Percentiles rank a stretch among this genome's conserved stretches.
Conservation (phyloP, 1,284 basidiomycete genomes). For the Xanthoconium separans region DNA sequence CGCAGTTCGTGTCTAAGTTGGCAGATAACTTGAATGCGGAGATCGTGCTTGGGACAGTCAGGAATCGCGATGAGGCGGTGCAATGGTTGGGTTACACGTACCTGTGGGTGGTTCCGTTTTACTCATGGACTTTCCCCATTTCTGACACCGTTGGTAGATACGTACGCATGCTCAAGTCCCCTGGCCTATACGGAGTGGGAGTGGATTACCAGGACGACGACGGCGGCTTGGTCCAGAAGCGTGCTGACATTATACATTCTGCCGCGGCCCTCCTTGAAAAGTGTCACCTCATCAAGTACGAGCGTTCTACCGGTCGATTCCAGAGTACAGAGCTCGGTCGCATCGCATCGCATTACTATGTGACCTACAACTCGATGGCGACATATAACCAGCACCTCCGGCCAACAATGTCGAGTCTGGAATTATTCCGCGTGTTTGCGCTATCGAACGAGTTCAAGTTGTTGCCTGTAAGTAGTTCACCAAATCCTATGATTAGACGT, state of each 20-base stretch:
- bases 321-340: constrained; percentile 90
- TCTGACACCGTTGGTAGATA: constrained; percentile 51
- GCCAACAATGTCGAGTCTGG: constrained; percentile 84
- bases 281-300: constrained; percentile 92
- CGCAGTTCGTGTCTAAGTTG: constrained; percentile 89
- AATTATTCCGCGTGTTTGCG: constrained; percentile 95
- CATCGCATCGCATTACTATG: constrained; percentile 97
- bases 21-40: constrained; percentile 98
- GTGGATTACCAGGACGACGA: constrained; percentile 92
- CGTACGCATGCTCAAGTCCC: constrained; percentile 94
- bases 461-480: constrained; percentile 64
- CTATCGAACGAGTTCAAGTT: constrained; percentile 97
- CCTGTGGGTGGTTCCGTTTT: constrained; percentile 54
- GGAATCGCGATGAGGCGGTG: constrained; percentile 96
- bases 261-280: constrained; percentile 95
- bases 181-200: constrained; percentile 86
- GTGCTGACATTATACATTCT: constrained; percentile 91
- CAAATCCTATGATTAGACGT: neutral
- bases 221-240: constrained; percentile 85
- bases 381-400: constrained; percentile 95
- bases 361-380: constrained; percentile 95
- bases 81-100: constrained; percentile 98
- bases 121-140: constrained; percentile 3
- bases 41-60: constrained; percentile 93
- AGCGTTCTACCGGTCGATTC: constrained; percentile 86